Evolutionary conservation across 2,329 filamentous ascomycete species (phyloP).

Genomic region (Ascomycota sp.): DNA sequence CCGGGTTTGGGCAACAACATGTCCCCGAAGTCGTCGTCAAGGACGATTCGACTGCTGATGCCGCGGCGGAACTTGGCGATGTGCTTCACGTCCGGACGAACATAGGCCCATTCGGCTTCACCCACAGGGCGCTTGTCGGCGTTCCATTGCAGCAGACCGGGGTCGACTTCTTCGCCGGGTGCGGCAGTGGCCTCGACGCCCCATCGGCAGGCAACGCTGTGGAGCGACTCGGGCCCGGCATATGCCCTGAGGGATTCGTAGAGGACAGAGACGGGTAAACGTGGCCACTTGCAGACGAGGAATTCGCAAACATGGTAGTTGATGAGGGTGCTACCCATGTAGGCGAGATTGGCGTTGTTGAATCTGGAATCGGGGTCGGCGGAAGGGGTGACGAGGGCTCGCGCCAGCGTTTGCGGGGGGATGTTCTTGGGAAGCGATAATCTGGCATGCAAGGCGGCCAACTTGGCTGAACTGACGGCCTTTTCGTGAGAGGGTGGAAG

Average conservation of each 20-base stretch:
- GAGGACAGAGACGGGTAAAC: constrained; percentile 69
- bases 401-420: constrained; percentile 65
- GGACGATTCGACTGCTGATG: constrained; percentile 53
- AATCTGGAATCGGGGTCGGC: constrained; percentile 60
- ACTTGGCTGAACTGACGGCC: constrained; percentile 58
- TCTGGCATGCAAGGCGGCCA: constrained; percentile 77
- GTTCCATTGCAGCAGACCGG: constrained; percentile 67
- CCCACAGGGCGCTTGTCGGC: constrained; percentile 20
- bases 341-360: constrained; percentile 72
- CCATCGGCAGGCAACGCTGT: constrained; percentile 61
- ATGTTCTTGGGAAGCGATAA: constrained; percentile 61
- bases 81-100: constrained; percentile 25
- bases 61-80: constrained; percentile 35
- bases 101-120: constrained; percentile 27
- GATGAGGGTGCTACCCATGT: constrained; percentile 62
- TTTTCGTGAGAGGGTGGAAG: constrained; percentile 50
- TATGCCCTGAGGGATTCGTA: constrained; percentile 74
- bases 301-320: constrained; percentile 77
- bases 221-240: constrained; percentile 50
- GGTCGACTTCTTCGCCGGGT: constrained; percentile 78
- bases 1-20: constrained; percentile 8
- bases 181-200: constrained; percentile 72
- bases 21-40: constrained; percentile 72
- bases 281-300: constrained; percentile 72
- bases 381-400: constrained; percentile 64